Evolutionary conservation across 2,329 filamentous ascomycete genomes (phyloP), one percentile per base, ranked within the genome.

Genomic region (Trichoderma sp.): DNA sequence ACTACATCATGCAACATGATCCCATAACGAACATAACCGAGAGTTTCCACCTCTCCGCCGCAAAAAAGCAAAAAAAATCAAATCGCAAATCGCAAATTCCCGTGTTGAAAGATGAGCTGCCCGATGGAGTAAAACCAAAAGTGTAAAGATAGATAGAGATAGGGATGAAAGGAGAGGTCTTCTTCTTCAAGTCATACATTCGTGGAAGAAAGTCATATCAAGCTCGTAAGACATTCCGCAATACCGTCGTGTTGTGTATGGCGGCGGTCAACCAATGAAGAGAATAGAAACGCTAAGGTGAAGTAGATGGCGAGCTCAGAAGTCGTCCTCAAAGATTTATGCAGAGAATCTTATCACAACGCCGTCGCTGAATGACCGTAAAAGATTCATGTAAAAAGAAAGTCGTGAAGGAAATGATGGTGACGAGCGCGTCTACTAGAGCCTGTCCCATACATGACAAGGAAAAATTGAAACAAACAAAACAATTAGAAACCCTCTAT

Each of bases 301-400:
- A 58, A 61, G 68, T 71, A 76, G 68, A 67, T 73, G 70, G 71
- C 75, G 70, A 68, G 64, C 67, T 64, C 50, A 53, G 64, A 76
- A 74, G 74, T 75, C 75, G 76, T 77, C 77, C 76, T 80, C 74
- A 75, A 78, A 78, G 77, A 78, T 76, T 72, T 68, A 75, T 64
- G 66, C 28, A 78, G 74, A 76, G 74, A 79, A 79, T 81, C 79
- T 81, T 80, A 80, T 79, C 77, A 77, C 73, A 83, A 84, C 82
- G 82, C 82, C 82, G 78, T 82, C 82, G 82, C 83, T 83, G 78
- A 76, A 80, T 82, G 79, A 78, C 77, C 78, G 83, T 78, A 76
- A 80, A 68, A 82, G 79, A 78, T 77, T 78, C 76, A 78, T 79
- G 74, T 76, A 77, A 75, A 76, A 80, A 53, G 59, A 57, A 69